phyloP scores from a whole-genome alignment of 352 stramenopile genomes.

The Globisporangium iwayamae region DNA sequence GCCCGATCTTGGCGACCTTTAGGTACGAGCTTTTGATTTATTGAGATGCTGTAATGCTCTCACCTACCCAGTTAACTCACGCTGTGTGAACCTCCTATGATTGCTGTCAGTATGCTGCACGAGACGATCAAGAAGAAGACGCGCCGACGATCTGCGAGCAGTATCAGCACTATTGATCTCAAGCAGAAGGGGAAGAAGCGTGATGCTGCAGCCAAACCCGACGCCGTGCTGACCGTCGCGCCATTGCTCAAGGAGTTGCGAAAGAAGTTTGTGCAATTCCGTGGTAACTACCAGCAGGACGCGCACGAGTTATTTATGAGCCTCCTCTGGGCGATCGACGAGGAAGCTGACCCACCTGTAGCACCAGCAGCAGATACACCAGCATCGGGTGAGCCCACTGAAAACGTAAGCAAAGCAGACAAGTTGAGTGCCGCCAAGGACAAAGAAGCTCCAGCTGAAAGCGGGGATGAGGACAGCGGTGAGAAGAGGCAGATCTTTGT shows the following conservation, averaged over 20 bases:
- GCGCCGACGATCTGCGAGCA: constrained; percentile 16
- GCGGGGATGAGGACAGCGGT: constrained; percentile 18
- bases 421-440: background rate
- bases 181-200: constrained; percentile 22
- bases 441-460: constrained; percentile 13
- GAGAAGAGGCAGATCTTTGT: constrained; percentile 58
- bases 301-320: constrained; percentile 94
- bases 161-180: constrained; percentile 5
- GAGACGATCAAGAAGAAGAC: constrained; percentile 58
- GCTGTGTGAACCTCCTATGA: background rate
- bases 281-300: constrained; percentile 95
- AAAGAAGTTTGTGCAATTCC: constrained; percentile 90
- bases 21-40: constrained; percentile 29
- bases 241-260: constrained; percentile 64
- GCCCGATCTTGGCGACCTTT: constrained; percentile 87
- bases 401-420: constrained; percentile 13
- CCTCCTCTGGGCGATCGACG: constrained; percentile 88
- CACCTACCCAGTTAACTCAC: background rate
- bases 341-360: constrained; percentile 53
- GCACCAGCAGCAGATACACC: background rate
- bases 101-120: constrained; percentile 41
- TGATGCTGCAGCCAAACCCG: constrained; percentile 24
- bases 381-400: background rate
- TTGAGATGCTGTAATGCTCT: no score
- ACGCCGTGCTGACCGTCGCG: constrained; percentile 45